These are phyloP conservation scores for Musa schizocarpa DNA, from an alignment of 176 grass and related monocot genomes.

Conservation along the genomic window DNA sequence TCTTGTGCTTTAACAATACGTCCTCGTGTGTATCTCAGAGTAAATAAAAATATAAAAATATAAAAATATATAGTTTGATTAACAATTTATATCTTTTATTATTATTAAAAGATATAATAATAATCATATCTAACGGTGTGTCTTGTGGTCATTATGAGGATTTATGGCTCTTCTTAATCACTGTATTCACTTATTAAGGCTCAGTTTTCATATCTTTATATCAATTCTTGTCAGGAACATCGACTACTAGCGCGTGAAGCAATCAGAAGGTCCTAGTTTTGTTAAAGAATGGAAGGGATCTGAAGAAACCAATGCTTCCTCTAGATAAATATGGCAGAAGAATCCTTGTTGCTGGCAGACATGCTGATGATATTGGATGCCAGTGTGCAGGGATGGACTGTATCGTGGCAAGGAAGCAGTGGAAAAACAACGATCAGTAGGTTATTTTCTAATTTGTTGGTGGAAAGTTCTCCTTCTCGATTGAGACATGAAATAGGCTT, in stretches of 20 bases:
- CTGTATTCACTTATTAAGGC: no score
- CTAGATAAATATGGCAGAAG: conserved; percentile 64
- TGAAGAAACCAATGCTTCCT: conserved; percentile 57
- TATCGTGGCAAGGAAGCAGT: conserved; percentile 57
- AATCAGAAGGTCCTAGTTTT: conserved; percentile 84
- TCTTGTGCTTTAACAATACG: not conserved
- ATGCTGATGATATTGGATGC: conserved; percentile 12
- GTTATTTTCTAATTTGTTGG: not conserved
- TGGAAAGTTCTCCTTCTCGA: no score
- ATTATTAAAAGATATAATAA: no score
- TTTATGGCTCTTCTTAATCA: no score
- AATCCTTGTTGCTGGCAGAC: conserved; percentile 61
- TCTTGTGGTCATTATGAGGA: no score
- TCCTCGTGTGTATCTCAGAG: not conserved
- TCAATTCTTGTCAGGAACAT: conserved; percentile 47
- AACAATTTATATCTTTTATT: no score
- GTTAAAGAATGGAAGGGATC: conserved; percentile 80
- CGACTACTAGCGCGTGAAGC: conserved; percentile 59
- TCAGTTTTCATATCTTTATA: not conserved
- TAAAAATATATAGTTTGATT: no score
- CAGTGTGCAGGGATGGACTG: conserved; percentile 5
- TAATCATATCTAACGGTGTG: no score
- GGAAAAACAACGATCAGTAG: conserved; percentile 67
- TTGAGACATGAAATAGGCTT: no score
- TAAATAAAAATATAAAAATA: no score